Percentiles rank a stretch among this genome's conserved stretches.
Conservation (phyloP, 1,284 basidiomycete species). For the Mycosarcoma maydis region DNA sequence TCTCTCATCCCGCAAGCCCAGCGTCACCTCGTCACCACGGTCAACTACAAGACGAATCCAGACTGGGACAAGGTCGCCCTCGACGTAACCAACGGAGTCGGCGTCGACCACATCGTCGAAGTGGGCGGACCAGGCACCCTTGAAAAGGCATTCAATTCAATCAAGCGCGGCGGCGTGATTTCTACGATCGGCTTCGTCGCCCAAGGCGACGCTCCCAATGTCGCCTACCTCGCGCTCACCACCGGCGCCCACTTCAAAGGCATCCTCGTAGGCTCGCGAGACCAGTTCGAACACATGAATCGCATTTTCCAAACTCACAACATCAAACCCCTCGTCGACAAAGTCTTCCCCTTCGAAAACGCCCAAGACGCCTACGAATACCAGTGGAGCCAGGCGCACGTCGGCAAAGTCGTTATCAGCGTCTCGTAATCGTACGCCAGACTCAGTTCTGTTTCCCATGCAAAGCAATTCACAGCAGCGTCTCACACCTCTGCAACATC, state of each 20-base stretch:
- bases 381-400: conserved; percentile 65
- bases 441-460: no score
- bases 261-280: conserved; percentile 66
- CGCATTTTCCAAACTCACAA: conserved; percentile 68
- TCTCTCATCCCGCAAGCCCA: conserved; percentile 55
- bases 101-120: conserved; percentile 73
- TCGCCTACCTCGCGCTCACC: conserved; percentile 26
- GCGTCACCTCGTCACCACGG: conserved; percentile 41
- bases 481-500: no score
- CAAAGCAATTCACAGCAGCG: neutral
- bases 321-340: conserved; percentile 71
- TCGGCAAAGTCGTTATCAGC: conserved; percentile 56
- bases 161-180: conserved; percentile 70
- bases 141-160: conserved; percentile 69
- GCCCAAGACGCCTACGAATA: conserved; percentile 70
- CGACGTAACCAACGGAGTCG: conserved; percentile 71
- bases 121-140: conserved; percentile 73
- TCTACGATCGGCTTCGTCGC: conserved; percentile 71
- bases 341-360: conserved; percentile 71
- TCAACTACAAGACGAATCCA: conserved; percentile 72
- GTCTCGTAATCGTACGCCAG: conserved; percentile 13
- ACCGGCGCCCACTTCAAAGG: conserved; percentile 62
- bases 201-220: conserved; percentile 34
- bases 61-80: conserved; percentile 73
- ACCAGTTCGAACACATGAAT: conserved; percentile 71